Base-by-base conservation (phyloP, 1,284 basidiomycete species). In the Somion occarium region DNA sequence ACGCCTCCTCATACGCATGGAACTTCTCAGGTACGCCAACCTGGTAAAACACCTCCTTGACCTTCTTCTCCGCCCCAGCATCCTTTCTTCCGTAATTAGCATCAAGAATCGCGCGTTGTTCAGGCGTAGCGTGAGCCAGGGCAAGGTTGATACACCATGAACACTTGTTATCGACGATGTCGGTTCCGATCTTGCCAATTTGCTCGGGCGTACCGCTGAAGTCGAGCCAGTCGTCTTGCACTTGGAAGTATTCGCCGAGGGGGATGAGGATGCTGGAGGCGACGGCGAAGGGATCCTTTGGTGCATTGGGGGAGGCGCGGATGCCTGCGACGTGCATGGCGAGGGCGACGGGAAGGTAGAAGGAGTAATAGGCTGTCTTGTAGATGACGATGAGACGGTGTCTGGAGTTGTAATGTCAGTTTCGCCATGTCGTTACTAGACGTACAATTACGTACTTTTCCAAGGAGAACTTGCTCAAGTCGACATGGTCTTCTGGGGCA, bases 111-210 rank as follows among this genome's bases (percentile, higher is more conserved):
- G 66, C 66, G 38, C 72, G 82, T 76, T 79, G 92, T 66, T 63
- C 73, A 0, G 78, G 70, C 2, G 69, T 73, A 2, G 77, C 82
- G 46, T 75, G 62, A 15, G 77, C 73, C 54, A 99, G 79, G 26
- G 94, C 96, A 18, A 85, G 85, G 72, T 98, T 98, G 70, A 99
- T 78, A 65, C 89, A 88, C 97, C 96, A 99, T 38, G 90, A 91
- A 74, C 97, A 99, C 74, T 99, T 99, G 83, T 98, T 98, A 73
- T 99, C 96, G 52, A 97, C 71, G 63, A 99, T 99, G 70, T 99
- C 97, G 19, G 96, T 98, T 26, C 96, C 97, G 58, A 98, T 83
- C 75, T 99, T 99, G 56, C 96, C 97, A 51, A 98, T 91, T 60
- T 91, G 81, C 72, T 95, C 93, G 0, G 93, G 92, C 1, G 91